A percentile compares a stretch with the other conserved stretches of the same genome.
These are phyloP conservation scores for Saprolegnia parasitica DNA, from an alignment of 352 stramenopile species.

Conservation along the genomic window DNA sequence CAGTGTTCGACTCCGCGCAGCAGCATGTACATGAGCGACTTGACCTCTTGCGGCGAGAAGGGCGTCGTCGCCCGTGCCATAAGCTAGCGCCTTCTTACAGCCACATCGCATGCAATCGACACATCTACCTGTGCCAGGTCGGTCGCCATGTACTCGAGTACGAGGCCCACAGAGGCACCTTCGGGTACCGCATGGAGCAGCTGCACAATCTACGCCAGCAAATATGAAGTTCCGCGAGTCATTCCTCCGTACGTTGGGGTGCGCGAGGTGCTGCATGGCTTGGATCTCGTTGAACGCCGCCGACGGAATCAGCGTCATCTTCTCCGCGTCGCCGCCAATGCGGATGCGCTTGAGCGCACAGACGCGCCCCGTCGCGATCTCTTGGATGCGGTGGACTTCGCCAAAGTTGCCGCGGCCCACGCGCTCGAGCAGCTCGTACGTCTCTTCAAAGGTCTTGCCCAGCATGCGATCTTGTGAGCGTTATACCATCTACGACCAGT, in stretches of 20 bases:
- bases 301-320: slow-evolving; percentile 45
- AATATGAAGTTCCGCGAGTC: background rate
- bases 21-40: slow-evolving; percentile 61
- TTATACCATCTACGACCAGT: too few species aligned
- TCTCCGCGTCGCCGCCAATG: slow-evolving; percentile 44
- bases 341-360: slow-evolving; percentile 56
- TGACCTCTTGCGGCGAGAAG: slow-evolving; percentile 43
- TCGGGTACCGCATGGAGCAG: slow-evolving; percentile 56
- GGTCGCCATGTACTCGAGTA: slow-evolving; percentile 65
- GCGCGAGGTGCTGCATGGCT: slow-evolving; percentile 59
- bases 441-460: slow-evolving; percentile 26
- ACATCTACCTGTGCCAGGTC: slow-evolving; percentile 49
- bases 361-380: slow-evolving; percentile 40
- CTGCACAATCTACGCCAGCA: slow-evolving; percentile 47
- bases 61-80: slow-evolving; percentile 38
- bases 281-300: slow-evolving; percentile 73
- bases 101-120: background rate
- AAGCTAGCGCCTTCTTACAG: slow-evolving; percentile 29
- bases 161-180: slow-evolving; percentile 50
- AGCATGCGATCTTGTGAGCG: background rate
- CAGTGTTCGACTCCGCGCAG: slow-evolving; percentile 58
- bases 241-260: slow-evolving; percentile 45
- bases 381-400: slow-evolving; percentile 53
- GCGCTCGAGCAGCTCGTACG: slow-evolving; percentile 60
- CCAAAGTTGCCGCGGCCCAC: slow-evolving; percentile 68